These are phyloP conservation scores for Zoysia pacifica DNA, from an alignment of 176 grass and related monocot genomes.

Conservation along the genomic window DNA sequence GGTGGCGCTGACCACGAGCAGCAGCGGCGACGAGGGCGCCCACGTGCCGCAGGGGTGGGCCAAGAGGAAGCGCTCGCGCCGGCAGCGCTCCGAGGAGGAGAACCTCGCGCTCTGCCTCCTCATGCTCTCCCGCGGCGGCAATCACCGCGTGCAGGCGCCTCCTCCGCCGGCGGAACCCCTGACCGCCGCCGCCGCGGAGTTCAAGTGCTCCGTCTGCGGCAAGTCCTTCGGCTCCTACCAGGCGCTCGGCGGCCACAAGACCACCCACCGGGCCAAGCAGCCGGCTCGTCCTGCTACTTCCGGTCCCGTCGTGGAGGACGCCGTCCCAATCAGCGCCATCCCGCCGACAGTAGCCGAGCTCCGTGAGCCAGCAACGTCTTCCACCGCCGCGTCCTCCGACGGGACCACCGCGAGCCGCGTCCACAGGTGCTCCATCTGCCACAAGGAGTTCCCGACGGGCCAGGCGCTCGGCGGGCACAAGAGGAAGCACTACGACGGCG, in stretches of 20 bases:
- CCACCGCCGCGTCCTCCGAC: conserved; percentile 51
- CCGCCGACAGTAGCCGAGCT: conserved; percentile 19
- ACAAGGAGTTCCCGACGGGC: conserved; percentile 79
- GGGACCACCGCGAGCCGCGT: conserved; percentile 33
- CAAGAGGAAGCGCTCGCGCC: conserved; percentile 82
- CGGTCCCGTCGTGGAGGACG: not conserved
- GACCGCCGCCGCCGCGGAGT: conserved; percentile 36
- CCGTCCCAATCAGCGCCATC: not conserved
- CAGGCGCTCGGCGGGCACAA: conserved; percentile 98
- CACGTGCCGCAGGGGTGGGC: conserved; percentile 74
- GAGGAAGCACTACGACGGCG: conserved; percentile 94
- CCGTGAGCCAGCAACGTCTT: conserved; percentile 59
- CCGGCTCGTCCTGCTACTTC: not conserved
- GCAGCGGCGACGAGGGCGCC: conserved; percentile 54
- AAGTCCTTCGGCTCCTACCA: conserved; percentile 90
- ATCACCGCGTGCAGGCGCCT: conserved; percentile 48
- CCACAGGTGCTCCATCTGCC: conserved; percentile 87
- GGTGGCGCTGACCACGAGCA: conserved; percentile 21
- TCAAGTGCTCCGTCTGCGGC: conserved; percentile 87
- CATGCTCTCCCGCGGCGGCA: conserved; percentile 75
- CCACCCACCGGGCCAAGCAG: conserved; percentile 73
- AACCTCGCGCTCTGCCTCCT: conserved; percentile 89
- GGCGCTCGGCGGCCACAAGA: conserved; percentile 95
- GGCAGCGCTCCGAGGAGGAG: conserved; percentile 82
- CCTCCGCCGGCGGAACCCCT: not conserved